These are phyloP conservation scores for Boletellus ananiceps DNA, from an alignment of 768 basidiomycete genomes.

Conservation along the genomic window DNA sequence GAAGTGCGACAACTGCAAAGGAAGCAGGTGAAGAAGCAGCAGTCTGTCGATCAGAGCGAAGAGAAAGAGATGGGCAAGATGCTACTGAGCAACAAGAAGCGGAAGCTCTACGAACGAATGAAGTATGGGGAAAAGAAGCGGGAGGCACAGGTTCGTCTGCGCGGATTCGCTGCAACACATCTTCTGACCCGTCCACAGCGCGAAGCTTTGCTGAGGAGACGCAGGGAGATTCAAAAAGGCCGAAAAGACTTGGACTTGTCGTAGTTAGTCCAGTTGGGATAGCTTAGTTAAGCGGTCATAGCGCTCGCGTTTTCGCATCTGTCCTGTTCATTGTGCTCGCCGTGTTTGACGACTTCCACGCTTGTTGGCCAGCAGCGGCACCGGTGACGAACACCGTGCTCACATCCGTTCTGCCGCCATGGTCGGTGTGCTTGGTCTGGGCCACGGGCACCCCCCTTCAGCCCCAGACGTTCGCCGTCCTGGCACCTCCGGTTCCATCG, in stretches of 20 bases:
- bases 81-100: constrained; percentile 94
- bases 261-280: constrained; percentile 13
- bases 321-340: constrained; percentile 3
- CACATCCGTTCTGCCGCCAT: constrained; percentile 17
- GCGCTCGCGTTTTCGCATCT: constrained; percentile 1
- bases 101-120: constrained; percentile 91
- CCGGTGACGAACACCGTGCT: neutral
- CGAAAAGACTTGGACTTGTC: constrained; percentile 24
- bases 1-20: constrained; percentile 60
- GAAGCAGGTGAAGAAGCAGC: constrained; percentile 31
- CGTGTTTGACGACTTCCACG: constrained; percentile 1
- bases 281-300: constrained; percentile 11
- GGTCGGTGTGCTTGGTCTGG: constrained; percentile 38
- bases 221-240: constrained; percentile 44
- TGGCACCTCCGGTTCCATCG: constrained; percentile 26
- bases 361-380: neutral
- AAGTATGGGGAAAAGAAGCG: constrained; percentile 80
- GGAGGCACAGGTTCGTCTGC: constrained; percentile 63
- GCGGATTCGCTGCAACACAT: neutral
- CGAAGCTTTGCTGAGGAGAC: constrained; percentile 55
- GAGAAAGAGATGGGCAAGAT: constrained; percentile 95
- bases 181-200: constrained; percentile 41
- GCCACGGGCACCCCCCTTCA: constrained; percentile 33
- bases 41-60: constrained; percentile 30
- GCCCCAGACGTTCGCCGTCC: constrained; percentile 18